A percentile compares a stretch with the other conserved stretches of the same genome.
Evolutionary conservation across 306 rosid genomes (phyloP).

Genomic region (Betula pendula): DNA sequence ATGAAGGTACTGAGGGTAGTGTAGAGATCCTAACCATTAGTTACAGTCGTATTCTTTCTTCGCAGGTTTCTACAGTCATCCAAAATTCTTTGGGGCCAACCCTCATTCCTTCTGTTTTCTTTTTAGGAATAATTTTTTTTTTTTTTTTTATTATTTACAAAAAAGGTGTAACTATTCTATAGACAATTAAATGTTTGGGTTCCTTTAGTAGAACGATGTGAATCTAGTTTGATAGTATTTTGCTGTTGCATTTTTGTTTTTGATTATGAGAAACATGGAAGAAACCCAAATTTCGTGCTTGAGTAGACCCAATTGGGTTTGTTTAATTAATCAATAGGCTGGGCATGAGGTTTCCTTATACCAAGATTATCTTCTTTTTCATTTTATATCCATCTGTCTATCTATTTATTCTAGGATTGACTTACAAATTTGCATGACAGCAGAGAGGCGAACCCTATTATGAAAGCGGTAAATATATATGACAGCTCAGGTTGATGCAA

Average conservation of each 20-base stretch:
- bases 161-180: slow-evolving; percentile 37
- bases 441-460: too few species aligned
- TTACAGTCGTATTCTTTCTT: slow-evolving; percentile 24
- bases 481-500: too few species aligned
- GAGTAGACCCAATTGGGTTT: too few species aligned
- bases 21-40: slow-evolving; percentile 44
- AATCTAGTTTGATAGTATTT: not conserved
- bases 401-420: too few species aligned
- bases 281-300: not conserved
- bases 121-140: slow-evolving; percentile 9
- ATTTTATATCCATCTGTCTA: too few species aligned
- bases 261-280: too few species aligned
- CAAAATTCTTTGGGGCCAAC: slow-evolving; percentile 31
- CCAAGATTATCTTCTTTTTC: too few species aligned
- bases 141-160: not conserved
- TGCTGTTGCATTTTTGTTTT: not conserved
- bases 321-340: too few species aligned
- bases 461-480: too few species aligned
- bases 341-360: too few species aligned
- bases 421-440: too few species aligned
- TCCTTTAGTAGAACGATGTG: not conserved
- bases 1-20: slow-evolving; percentile 37
- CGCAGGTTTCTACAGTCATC: slow-evolving; percentile 32
- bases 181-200: slow-evolving; percentile 26
- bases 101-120: slow-evolving; percentile 11